Conservation (phyloP, 345 rosid genomes). For the Diplotaxis tenuifolia region DNA sequence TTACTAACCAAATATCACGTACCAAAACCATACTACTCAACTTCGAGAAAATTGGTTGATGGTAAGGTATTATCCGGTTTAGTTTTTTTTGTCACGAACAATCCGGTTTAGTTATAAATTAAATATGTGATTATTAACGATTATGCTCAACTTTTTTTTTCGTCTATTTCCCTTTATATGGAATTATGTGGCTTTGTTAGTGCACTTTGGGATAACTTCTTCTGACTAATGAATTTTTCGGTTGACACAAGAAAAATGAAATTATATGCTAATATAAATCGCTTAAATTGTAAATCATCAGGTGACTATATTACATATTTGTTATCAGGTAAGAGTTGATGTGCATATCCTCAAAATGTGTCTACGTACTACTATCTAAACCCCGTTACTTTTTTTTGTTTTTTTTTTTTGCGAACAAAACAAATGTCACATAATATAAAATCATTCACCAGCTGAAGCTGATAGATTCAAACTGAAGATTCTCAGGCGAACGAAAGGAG, state of each 20-base stretch:
- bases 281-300: neutral
- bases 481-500: constrained; percentile 49
- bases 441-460: constrained; percentile 66
- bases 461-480: constrained; percentile 68
- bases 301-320: neutral
- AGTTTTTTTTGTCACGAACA: no score
- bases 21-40: no score
- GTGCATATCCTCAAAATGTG: neutral
- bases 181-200: no score
- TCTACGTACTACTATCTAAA: neutral
- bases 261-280: neutral
- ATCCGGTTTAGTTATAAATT: no score
- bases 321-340: neutral
- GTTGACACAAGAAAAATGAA: neutral
- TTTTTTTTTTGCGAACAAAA: neutral
- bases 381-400: neutral
- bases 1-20: no score
- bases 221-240: neutral
- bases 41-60: no score
- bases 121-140: no score
- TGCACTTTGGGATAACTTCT: neutral
- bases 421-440: neutral
- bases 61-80: no score
- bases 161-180: no score
- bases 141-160: no score